Evolutionary conservation across 2,329 filamentous ascomycete genomes (phyloP).

Genomic region (Helminthosporium solani): DNA sequence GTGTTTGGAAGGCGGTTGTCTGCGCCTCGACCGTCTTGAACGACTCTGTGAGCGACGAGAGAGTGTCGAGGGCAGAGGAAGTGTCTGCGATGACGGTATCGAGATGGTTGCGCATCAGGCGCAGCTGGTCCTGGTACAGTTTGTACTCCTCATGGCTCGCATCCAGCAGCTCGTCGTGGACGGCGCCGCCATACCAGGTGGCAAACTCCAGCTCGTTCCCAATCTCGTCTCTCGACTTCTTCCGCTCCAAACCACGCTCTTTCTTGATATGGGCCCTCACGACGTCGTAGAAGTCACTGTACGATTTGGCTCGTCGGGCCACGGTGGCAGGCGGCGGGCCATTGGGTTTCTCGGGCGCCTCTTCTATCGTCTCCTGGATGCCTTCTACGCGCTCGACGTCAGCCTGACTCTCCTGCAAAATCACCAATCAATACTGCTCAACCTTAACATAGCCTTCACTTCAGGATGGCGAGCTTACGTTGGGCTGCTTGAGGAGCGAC

Average conservation of each 20-base stretch:
- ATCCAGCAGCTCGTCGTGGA: constrained; percentile 70
- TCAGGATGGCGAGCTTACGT: constrained; percentile 45
- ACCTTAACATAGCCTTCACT: constrained; percentile 37
- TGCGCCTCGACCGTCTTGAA: constrained; percentile 87
- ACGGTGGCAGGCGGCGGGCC: constrained; percentile 67
- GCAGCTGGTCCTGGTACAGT: constrained; percentile 77
- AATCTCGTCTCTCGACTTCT: constrained; percentile 46
- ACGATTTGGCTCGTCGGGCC: constrained; percentile 69
- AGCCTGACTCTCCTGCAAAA: constrained; percentile 55
- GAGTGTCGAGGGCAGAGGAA: constrained; percentile 69
- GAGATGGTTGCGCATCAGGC: constrained; percentile 78
- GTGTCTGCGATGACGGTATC: constrained; percentile 77
- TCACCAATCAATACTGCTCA: constrained; percentile 44
- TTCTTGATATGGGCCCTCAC: constrained; percentile 59
- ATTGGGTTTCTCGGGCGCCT: constrained; percentile 52
- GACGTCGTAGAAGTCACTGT: constrained; percentile 72
- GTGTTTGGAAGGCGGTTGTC: constrained; percentile 87
- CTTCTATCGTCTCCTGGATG: constrained; percentile 61
- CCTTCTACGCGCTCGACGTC: constrained; percentile 56
- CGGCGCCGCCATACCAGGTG: constrained; percentile 58
- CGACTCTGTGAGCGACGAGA: constrained; percentile 78
- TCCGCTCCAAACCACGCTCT: constrained; percentile 45
- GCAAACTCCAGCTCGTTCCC: constrained; percentile 62
- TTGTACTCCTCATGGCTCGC: constrained; percentile 85
- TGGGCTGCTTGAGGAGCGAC: constrained; percentile 62